Evolutionary conservation across 257 asterid genomes (phyloP).

Genomic region (Mitragyna speciosa): DNA sequence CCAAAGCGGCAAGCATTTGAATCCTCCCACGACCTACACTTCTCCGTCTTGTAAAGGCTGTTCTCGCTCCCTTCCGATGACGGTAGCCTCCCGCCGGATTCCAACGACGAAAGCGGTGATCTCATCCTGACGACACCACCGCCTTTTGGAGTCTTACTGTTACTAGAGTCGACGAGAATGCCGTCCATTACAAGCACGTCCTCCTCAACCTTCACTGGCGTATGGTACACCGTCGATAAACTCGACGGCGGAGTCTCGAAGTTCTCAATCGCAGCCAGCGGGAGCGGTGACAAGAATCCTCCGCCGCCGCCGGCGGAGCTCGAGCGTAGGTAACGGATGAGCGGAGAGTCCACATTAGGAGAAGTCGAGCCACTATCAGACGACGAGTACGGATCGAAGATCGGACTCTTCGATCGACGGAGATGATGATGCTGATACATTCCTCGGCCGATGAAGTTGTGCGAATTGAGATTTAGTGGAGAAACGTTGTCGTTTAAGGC

Average conservation of each 20-base stretch:
- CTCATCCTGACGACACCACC: conserved; percentile 30
- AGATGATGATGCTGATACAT: neutral
- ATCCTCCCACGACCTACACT: conserved; percentile 48
- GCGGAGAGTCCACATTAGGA: conserved; percentile 31
- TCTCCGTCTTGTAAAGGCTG: conserved; percentile 29
- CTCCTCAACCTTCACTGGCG: conserved; percentile 68
- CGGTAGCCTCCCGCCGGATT: too few relatives aligned
- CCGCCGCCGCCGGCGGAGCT: conserved; percentile 13
- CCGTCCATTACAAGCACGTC: conserved; percentile 85
- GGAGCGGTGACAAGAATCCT: conserved; percentile 9
- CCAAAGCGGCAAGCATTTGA: conserved; percentile 51
- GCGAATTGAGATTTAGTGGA: conserved; percentile 35
- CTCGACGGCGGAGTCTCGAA: conserved; percentile 24
- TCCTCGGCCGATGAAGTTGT: conserved; percentile 29
- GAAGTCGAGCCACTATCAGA: conserved; percentile 43
- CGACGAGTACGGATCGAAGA: conserved; percentile 60
- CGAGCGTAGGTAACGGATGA: conserved; percentile 19
- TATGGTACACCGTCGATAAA: conserved; percentile 30
- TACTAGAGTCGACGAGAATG: conserved; percentile 48
- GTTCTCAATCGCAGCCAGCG: conserved; percentile 30
- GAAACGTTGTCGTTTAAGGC: conserved; percentile 35
- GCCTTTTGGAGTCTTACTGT: conserved; percentile 1
- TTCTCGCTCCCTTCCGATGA: conserved; percentile 34
- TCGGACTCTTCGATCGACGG: conserved; percentile 27
- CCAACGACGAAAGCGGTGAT: conserved; percentile 29